These are phyloP conservation scores for Begonia masoniana DNA, from an alignment of 306 rosid species.

Conservation along the genomic window DNA sequence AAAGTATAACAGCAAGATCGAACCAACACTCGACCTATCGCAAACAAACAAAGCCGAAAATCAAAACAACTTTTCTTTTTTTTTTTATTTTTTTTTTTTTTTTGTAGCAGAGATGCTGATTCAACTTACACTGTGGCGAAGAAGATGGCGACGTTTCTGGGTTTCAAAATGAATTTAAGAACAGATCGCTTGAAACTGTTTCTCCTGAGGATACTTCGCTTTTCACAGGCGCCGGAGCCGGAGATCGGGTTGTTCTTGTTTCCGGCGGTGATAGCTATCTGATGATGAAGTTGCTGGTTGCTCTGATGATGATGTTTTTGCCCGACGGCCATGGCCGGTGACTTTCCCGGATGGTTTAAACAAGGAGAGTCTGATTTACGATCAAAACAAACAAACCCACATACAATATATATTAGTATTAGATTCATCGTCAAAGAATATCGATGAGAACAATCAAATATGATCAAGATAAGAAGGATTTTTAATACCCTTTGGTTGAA, in stretches of 20 bases:
- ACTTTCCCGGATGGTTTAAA: background rate
- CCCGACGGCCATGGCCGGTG: background rate
- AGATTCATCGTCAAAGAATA: background rate
- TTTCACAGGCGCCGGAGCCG: background rate
- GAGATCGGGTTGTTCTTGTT: background rate
- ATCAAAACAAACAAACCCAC: background rate
- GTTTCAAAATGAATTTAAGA: background rate
- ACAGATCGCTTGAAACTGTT: background rate
- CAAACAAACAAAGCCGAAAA: too few species aligned
- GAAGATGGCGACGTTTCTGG: background rate
- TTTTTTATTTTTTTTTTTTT: too few species aligned
- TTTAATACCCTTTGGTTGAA: background rate
- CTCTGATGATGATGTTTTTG: background rate
- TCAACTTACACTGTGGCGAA: background rate
- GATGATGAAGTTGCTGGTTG: background rate
- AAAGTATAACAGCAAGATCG: too few species aligned
- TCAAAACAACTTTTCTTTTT: too few species aligned
- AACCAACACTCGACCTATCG: too few species aligned
- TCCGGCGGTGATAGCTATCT: background rate
- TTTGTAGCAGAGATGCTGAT: too few species aligned
- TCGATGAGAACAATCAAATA: background rate
- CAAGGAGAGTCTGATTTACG: background rate
- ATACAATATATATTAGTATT: background rate
- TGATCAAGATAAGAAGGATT: background rate
- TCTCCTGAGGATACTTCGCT: background rate